A percentile compares a stretch with the other conserved stretches of the same genome.
Conservation (phyloP, 2,329 filamentous ascomycete genomes). For the Amylocarpus encephaloides region DNA sequence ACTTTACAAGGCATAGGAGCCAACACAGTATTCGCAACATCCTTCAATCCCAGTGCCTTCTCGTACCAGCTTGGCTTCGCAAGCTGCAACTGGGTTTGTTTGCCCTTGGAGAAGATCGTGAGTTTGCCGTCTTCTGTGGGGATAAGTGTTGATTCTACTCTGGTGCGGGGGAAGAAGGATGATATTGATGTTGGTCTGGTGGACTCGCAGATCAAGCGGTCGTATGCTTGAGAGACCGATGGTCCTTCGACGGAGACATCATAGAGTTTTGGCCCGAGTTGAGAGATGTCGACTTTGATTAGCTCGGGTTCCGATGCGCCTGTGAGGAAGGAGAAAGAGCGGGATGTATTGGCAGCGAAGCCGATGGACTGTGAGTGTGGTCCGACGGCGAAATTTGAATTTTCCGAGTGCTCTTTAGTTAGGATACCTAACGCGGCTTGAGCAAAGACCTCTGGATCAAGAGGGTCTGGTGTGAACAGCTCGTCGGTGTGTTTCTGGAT, state of each 20-base stretch:
- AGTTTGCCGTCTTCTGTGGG: conserved; percentile 44
- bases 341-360: conserved; percentile 33
- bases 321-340: conserved; percentile 26
- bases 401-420: conserved; percentile 39
- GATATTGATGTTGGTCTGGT: conserved; percentile 43
- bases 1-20: conserved; percentile 99
- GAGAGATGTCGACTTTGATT: conserved; percentile 26
- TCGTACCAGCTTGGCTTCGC: conserved; percentile 71
- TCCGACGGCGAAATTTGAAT: conserved; percentile 27
- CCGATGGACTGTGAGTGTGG: conserved; percentile 45
- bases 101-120: conserved; percentile 68
- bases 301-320: conserved; percentile 7
- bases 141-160: conserved; percentile 75
- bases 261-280: conserved; percentile 33
- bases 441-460: conserved; percentile 68
- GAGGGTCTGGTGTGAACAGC: conserved; percentile 60
- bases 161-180: conserved; percentile 75
- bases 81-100: conserved; percentile 53
- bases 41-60: conserved; percentile 78
- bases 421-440: conserved; percentile 80
- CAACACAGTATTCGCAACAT: conserved; percentile 72
- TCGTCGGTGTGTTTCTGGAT: conserved; percentile 82
- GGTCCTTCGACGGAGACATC: conserved; percentile 41
- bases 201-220: conserved; percentile 39
- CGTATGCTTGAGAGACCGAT: conserved; percentile 34